These are phyloP conservation scores for Hordeum marinum DNA, from an alignment of 176 grass and related monocot genomes.

Conservation along the genomic window DNA sequence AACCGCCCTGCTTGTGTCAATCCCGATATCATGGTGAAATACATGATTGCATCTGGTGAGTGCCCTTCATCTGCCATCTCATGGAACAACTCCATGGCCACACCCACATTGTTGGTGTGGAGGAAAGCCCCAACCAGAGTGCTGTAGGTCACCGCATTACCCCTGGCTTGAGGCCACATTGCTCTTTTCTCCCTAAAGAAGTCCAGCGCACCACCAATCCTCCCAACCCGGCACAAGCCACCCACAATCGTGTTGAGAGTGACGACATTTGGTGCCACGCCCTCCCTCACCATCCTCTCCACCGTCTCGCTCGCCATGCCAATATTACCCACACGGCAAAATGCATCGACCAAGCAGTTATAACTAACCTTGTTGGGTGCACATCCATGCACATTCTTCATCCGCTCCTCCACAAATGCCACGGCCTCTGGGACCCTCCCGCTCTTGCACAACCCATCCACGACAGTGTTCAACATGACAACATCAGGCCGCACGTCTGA, in stretches of 20 bases:
- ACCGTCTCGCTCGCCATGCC: slow-evolving; percentile 34
- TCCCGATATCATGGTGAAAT: slow-evolving; percentile 78
- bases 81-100: slow-evolving; percentile 62
- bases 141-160: slow-evolving; percentile 49
- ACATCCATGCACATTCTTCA: slow-evolving; percentile 25
- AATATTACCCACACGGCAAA: slow-evolving; percentile 42
- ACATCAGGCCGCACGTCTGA: slow-evolving; percentile 32
- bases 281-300: slow-evolving; percentile 44
- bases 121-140: slow-evolving; percentile 69
- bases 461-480: slow-evolving; percentile 49
- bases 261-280: slow-evolving; percentile 27
- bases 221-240: slow-evolving; percentile 50
- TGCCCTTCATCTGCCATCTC: slow-evolving; percentile 60
- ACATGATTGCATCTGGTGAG: slow-evolving; percentile 49
- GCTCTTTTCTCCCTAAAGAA: slow-evolving; percentile 61
- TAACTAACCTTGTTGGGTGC: slow-evolving; percentile 41
- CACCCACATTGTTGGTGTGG: slow-evolving; percentile 54
- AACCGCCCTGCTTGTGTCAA: slow-evolving; percentile 55
- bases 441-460: slow-evolving; percentile 55
- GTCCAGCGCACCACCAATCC: slow-evolving; percentile 44
- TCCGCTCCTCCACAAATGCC: slow-evolving; percentile 35
- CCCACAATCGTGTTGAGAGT: slow-evolving; percentile 53
- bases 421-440: slow-evolving; percentile 44
- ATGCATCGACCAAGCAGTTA: slow-evolving; percentile 56
- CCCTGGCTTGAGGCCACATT: slow-evolving; percentile 43